Conservation (phyloP, 2,329 filamentous ascomycete species). For the Botryotinia calthae region DNA sequence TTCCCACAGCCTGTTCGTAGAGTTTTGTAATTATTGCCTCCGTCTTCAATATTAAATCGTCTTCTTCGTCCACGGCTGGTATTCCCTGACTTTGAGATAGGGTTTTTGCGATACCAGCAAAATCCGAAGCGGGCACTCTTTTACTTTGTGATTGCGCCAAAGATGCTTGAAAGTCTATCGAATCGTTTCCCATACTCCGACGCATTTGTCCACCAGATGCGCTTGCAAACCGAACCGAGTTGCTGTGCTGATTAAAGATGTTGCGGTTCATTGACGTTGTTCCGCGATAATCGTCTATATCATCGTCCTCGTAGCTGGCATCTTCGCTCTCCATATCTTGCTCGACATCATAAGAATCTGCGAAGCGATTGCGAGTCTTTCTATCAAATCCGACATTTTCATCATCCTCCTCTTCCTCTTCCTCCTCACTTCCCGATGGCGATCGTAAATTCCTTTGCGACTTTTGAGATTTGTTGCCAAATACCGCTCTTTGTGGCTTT, state of each 20-base stretch:
- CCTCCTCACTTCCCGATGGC: slow-evolving; percentile 41
- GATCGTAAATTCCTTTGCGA: slow-evolving; percentile 27
- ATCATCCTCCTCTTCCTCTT: slow-evolving; percentile 46
- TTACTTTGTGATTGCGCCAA: slow-evolving; percentile 23
- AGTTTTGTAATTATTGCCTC: slow-evolving; percentile 67
- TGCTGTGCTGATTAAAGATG: slow-evolving; percentile 42
- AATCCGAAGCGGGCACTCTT: slow-evolving; percentile 38
- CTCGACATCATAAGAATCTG: slow-evolving; percentile 40
- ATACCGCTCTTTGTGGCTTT: slow-evolving; percentile 44
- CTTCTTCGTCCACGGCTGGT: slow-evolving; percentile 64
- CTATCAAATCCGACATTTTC: slow-evolving; percentile 43
- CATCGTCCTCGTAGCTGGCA: slow-evolving; percentile 42
- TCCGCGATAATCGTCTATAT: slow-evolving; percentile 33
- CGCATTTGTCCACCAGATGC: slow-evolving; percentile 23
- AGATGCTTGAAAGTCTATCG: slow-evolving; percentile 25
- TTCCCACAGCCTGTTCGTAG: slow-evolving; percentile 60
- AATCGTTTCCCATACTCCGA: slow-evolving; percentile 24
- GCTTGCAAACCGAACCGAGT: slow-evolving; percentile 46
- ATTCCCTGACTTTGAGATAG: slow-evolving; percentile 58
- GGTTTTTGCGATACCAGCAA: slow-evolving; percentile 69
- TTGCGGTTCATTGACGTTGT: slow-evolving; percentile 30
- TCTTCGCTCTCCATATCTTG: slow-evolving; percentile 43
- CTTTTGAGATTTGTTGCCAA: slow-evolving; percentile 10
- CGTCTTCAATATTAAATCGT: slow-evolving; percentile 70
- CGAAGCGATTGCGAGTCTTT: slow-evolving; percentile 39